Evolutionary conservation across 345 rosid genomes (phyloP).

Genomic region (Brassica juncea): DNA sequence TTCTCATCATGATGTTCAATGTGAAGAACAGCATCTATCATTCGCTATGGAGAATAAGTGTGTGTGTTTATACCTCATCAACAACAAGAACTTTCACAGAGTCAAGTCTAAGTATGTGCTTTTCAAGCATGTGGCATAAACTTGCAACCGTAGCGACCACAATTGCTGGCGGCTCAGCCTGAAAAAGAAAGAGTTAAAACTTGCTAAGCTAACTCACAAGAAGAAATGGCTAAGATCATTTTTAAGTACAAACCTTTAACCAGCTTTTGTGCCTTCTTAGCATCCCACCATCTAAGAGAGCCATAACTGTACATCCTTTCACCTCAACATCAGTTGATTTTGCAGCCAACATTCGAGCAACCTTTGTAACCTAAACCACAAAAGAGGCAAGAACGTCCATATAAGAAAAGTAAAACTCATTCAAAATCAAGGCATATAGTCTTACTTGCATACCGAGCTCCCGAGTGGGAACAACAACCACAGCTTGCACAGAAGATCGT

Average conservation of each 20-base stretch:
- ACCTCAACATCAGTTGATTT: slow-evolving; percentile 50
- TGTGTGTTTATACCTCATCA: slow-evolving; percentile 65
- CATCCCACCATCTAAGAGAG: slow-evolving; percentile 87
- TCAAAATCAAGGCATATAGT: background rate
- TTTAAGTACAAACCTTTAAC: slow-evolving; percentile 60
- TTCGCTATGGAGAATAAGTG: background rate
- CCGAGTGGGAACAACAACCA: slow-evolving; percentile 83
- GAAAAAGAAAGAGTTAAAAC: slow-evolving; percentile 35
- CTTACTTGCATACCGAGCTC: slow-evolving; percentile 86
- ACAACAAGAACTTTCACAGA: slow-evolving; percentile 70
- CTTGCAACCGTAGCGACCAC: slow-evolving; percentile 86
- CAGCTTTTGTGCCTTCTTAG: slow-evolving; percentile 86
- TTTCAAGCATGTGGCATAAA: slow-evolving; percentile 85
- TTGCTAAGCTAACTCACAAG: slow-evolving; percentile 13
- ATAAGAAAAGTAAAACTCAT: background rate
- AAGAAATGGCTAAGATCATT: background rate
- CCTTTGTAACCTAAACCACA: slow-evolving; percentile 65
- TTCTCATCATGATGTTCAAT: background rate
- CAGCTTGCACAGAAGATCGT: slow-evolving; percentile 81
- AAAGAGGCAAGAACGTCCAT: slow-evolving; percentile 16
- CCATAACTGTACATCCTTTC: slow-evolving; percentile 74
- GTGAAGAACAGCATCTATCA: background rate
- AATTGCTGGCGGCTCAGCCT: slow-evolving; percentile 94
- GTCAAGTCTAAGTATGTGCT: slow-evolving; percentile 69
- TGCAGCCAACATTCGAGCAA: slow-evolving; percentile 76